Evolutionary conservation across 225 moss, liverwort and hornwort genomes (phyloP).

Genomic region (Physcomitrium patens): DNA sequence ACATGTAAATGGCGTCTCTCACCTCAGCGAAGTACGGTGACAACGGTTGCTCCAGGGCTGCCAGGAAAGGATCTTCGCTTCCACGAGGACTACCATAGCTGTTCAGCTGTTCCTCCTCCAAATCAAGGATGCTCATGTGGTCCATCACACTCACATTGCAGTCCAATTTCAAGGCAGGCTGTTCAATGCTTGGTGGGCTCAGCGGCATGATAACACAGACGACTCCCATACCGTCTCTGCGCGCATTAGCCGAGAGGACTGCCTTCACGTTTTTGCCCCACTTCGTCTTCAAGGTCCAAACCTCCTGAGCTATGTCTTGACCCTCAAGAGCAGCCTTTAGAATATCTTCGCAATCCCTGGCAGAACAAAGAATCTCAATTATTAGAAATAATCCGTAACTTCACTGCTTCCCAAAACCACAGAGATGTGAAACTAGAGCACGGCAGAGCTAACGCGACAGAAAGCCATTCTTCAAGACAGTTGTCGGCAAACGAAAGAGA

Average conservation of each 20-base stretch:
- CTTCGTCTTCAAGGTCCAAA: slow-evolving; percentile 58
- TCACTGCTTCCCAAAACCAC: neutral
- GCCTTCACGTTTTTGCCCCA: slow-evolving; percentile 51
- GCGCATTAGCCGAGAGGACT: slow-evolving; percentile 39
- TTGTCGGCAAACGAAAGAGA: no score
- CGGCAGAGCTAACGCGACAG: no score
- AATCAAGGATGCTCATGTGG: slow-evolving; percentile 46
- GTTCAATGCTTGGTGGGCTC: slow-evolving; percentile 11
- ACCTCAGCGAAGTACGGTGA: slow-evolving; percentile 52
- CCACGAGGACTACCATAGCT: slow-evolving; percentile 48
- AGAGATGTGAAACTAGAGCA: neutral
- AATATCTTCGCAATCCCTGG: slow-evolving; percentile 51
- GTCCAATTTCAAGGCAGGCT: slow-evolving; percentile 44
- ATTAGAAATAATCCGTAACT: neutral
- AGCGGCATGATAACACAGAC: slow-evolving; percentile 51
- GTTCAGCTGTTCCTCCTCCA: slow-evolving; percentile 52
- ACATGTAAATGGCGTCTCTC: slow-evolving; percentile 49
- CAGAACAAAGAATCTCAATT: neutral
- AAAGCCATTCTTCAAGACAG: no score
- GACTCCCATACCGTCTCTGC: slow-evolving; percentile 25
- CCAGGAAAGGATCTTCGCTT: slow-evolving; percentile 48
- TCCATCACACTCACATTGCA: slow-evolving; percentile 52
- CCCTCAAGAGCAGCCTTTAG: slow-evolving; percentile 44
- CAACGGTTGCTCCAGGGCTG: slow-evolving; percentile 55
- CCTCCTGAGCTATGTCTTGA: slow-evolving; percentile 35